These are phyloP conservation scores for Chrysanthemum makinoi DNA, from an alignment of 129 eudicot genomes.

Conservation along the genomic window DNA sequence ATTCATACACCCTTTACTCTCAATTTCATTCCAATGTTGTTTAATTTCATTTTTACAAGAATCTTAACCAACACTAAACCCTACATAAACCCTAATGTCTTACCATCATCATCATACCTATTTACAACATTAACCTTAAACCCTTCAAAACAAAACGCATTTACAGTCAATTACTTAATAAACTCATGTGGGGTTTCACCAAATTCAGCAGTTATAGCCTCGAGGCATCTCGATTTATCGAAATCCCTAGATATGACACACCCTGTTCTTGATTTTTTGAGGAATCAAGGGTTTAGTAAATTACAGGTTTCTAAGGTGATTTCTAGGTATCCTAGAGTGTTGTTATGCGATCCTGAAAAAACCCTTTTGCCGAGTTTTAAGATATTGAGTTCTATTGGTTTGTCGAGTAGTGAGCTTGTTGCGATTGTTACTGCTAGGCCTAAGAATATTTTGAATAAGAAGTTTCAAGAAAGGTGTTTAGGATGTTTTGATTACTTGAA, in stretches of 20 bases:
- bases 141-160: slow-evolving; percentile 18
- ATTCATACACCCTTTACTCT: slow-evolving; percentile 1
- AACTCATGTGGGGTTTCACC: slow-evolving; percentile 50
- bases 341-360: slow-evolving; percentile 25
- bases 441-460: background rate
- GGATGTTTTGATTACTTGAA: slow-evolving; percentile 30
- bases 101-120: slow-evolving; percentile 14
- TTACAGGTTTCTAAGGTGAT: slow-evolving; percentile 31
- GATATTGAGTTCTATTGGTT: slow-evolving; percentile 36
- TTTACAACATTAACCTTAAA: slow-evolving; percentile 9
- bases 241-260: slow-evolving; percentile 29
- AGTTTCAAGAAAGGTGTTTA: slow-evolving; percentile 29
- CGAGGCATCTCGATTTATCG: slow-evolving; percentile 26
- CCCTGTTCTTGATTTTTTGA: slow-evolving; percentile 36
- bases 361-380: slow-evolving; percentile 45
- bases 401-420: slow-evolving; percentile 30
- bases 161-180: slow-evolving; percentile 41
- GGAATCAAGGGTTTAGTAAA: slow-evolving; percentile 33
- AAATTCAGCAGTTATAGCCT: slow-evolving; percentile 36
- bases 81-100: slow-evolving; percentile 11
- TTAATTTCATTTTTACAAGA: slow-evolving; percentile 22
- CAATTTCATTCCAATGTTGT: slow-evolving; percentile 25
- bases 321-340: slow-evolving; percentile 25
- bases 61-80: slow-evolving; percentile 13
- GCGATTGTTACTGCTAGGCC: slow-evolving; percentile 28